Evolutionary conservation across 1,139 yeast species (phyloP).

Genomic region (Yamadazyma siamensis): DNA sequence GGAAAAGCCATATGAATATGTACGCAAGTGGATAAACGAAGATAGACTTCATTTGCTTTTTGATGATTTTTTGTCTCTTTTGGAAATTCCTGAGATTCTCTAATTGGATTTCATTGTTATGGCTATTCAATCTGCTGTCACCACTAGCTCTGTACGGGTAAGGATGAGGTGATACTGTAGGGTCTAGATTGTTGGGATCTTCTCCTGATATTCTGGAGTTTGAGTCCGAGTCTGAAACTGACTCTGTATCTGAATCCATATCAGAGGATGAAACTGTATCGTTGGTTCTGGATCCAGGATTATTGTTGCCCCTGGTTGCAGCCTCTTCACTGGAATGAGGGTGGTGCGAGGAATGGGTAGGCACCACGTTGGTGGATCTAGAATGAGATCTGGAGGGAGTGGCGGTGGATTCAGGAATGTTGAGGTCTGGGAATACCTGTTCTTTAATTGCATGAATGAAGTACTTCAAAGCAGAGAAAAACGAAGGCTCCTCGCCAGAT

Average conservation of each 20-base stretch:
- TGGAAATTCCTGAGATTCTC: constrained; percentile 61
- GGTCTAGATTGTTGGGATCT: constrained; percentile 1
- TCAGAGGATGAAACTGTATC: background rate
- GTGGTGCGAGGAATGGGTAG: background rate
- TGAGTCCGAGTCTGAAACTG: constrained; percentile 3
- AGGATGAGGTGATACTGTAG: background rate
- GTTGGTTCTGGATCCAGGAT: constrained; percentile 5
- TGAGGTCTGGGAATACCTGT: constrained; percentile 26
- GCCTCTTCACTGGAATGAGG: background rate
- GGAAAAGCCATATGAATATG: constrained; percentile 75
- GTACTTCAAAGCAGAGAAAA: constrained; percentile 33
- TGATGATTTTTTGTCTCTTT: constrained; percentile 60
- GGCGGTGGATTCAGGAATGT: constrained; percentile 18
- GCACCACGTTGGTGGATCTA: too few relatives aligned
- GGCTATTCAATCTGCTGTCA: constrained; percentile 2
- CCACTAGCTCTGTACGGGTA: constrained; percentile 1
- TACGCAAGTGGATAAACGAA: constrained; percentile 85
- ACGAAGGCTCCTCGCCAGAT: constrained; percentile 27
- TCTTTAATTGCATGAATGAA: constrained; percentile 23
- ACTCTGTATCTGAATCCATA: constrained; percentile 6
- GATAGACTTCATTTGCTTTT: constrained; percentile 74
- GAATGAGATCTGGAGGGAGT: background rate
- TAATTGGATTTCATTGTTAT: constrained; percentile 43
- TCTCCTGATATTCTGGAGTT: constrained; percentile 2
- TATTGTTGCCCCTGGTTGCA: background rate